Evolutionary conservation across 2,329 filamentous ascomycete species (phyloP).

Genomic region (Didymella glomerata): DNA sequence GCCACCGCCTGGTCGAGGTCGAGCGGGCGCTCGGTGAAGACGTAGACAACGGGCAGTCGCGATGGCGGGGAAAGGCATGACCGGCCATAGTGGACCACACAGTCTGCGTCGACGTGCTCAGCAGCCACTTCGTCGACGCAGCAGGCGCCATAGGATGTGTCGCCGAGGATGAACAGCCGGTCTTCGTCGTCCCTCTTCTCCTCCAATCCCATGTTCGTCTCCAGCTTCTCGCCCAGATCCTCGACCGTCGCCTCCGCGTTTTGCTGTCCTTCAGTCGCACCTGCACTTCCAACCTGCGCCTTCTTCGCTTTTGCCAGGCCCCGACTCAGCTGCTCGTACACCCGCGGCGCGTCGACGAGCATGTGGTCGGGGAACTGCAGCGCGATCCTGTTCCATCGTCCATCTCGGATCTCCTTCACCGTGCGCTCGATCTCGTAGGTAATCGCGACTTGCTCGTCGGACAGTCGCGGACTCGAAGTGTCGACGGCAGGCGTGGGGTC

Average conservation of each 20-base stretch:
- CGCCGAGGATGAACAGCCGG: conserved; percentile 83
- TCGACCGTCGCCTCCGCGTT: conserved; percentile 18
- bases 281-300: conserved; percentile 16
- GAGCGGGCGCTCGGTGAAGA: conserved; percentile 81
- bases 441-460: conserved; percentile 74
- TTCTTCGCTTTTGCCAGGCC: conserved; percentile 54
- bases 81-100: conserved; percentile 92
- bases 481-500: conserved; percentile 57
- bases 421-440: conserved; percentile 90
- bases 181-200: conserved; percentile 44
- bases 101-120: conserved; percentile 89
- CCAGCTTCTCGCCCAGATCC: conserved; percentile 29
- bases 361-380: conserved; percentile 97
- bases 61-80: conserved; percentile 92
- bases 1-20: conserved; percentile 66
- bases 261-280: background rate
- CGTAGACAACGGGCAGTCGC: conserved; percentile 84
- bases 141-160: conserved; percentile 96
- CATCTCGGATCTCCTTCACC: conserved; percentile 74
- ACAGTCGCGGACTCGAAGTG: conserved; percentile 50
- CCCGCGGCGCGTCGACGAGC: conserved; percentile 83
- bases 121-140: conserved; percentile 97
- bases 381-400: conserved; percentile 78
- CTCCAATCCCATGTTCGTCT: conserved; percentile 24
- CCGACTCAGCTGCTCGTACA: conserved; percentile 71